Base-by-base conservation (phyloP, 163 green algal species). In the Chlorella variabilis region DNA sequence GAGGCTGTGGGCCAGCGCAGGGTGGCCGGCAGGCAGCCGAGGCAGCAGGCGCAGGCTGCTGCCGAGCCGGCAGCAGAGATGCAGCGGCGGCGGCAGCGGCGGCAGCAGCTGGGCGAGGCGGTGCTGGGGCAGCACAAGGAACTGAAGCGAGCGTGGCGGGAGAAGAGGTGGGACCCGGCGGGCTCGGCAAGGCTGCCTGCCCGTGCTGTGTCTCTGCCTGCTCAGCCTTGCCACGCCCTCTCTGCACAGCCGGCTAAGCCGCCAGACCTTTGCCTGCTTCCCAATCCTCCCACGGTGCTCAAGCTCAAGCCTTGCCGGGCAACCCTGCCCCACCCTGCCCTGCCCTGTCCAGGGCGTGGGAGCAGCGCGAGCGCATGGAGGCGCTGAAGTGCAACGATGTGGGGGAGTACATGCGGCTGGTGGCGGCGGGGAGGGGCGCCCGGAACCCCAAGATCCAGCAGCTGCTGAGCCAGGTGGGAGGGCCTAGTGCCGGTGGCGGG, bases 331-430 rank as follows among this genome's bases (percentile, higher is more conserved):
- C 33, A 9, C 54, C 36, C 25, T 61, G 42, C 27, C 27, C 7
- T 49, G 38, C 6, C 42, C 27, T 41, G 3, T 48, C 39, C 81
- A 85, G 78, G 39, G 42, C 75, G 54, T 41, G 31, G 23, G 84
- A 78, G 36, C 79, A 86, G 41, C 51, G 56, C 27, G 80, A 89
- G 65, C 87, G 94, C 2, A 76, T 97, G 62, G 80, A 80, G 33
- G 89, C 91, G 3, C 92, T 98, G 23, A 88, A 88, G 49, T 78
- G 77, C 15, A 89, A 93, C 54, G 89, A 97, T 78, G 84, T 98
- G 81, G 81, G 92, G 25, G 89, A 83, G 4, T 98, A 98, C 84
- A 78, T 97, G 23, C 79, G 77, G 18, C 82, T 98, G 82, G 86
- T 96, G 8, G 79, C 84, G 45, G 75, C 90, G 29, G 27, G 42